A percentile compares a stretch with the other conserved stretches of the same genome.
Conservation (phyloP, 495 filamentous ascomycete species). For the Haplographium delicatum region DNA sequence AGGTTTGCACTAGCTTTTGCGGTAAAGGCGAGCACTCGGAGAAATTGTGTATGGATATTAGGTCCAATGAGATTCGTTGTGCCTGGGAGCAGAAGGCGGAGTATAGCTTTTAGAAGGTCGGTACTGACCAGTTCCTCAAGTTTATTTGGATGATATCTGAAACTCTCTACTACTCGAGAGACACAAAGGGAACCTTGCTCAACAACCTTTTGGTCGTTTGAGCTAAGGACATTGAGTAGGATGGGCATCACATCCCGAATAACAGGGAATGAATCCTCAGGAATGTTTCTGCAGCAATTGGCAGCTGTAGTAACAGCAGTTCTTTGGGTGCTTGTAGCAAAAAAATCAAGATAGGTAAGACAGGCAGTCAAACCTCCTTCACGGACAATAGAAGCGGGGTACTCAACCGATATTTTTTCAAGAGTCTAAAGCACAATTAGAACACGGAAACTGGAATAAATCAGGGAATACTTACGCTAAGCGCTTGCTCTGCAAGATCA, state of each 20-base stretch:
- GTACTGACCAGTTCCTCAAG: slow-evolving; percentile 87
- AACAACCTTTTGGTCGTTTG: slow-evolving; percentile 92
- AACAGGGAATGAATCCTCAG: slow-evolving; percentile 84
- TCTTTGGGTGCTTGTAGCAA: slow-evolving; percentile 92
- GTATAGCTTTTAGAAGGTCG: slow-evolving; percentile 77
- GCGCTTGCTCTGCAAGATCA: slow-evolving; percentile 92
- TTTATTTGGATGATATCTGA: slow-evolving; percentile 78
- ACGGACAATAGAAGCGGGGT: slow-evolving; percentile 90
- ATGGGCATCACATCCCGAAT: slow-evolving; percentile 94
- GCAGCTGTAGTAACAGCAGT: slow-evolving; percentile 96
- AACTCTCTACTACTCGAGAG: slow-evolving; percentile 94
- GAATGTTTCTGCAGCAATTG: slow-evolving; percentile 95
- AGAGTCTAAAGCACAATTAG: slow-evolving; percentile 57
- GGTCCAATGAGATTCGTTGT: slow-evolving; percentile 94
- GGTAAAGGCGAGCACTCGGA: slow-evolving; percentile 81
- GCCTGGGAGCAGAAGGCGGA: slow-evolving; percentile 87
- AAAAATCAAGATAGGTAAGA: slow-evolving; percentile 92
- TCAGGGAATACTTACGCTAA: slow-evolving; percentile 58
- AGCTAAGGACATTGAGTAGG: slow-evolving; percentile 79
- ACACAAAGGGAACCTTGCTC: slow-evolving; percentile 96
- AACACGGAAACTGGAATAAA: background rate
- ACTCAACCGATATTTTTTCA: slow-evolving; percentile 96
- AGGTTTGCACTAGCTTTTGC: slow-evolving; percentile 81
- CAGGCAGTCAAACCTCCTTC: slow-evolving; percentile 94
- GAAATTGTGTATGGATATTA: slow-evolving; percentile 94